A percentile compares a stretch with the other conserved stretches of the same genome.
Conservation (phyloP, 2,329 filamentous ascomycete genomes). For the Cladosporium halotolerans region DNA sequence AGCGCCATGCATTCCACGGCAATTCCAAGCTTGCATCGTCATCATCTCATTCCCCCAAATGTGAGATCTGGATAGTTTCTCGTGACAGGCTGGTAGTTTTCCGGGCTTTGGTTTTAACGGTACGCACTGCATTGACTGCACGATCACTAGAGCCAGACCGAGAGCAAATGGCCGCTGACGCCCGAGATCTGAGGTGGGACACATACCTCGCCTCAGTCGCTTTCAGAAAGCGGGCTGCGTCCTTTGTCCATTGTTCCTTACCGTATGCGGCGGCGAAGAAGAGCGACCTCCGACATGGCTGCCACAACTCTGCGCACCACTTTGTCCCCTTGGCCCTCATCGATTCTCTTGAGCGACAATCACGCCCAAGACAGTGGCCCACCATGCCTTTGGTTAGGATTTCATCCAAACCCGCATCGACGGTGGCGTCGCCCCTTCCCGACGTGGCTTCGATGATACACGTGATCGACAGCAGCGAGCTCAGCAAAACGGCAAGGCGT, state of each 20-base stretch:
- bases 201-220: background rate
- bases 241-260: conserved; percentile 1
- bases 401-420: background rate
- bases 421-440: background rate
- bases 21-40: background rate
- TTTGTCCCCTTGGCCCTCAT: background rate
- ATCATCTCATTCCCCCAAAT: too few species aligned
- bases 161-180: too few species aligned
- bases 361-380: too few species aligned
- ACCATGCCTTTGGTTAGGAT: conserved; percentile 4
- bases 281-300: background rate
- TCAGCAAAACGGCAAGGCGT: conserved; percentile 9
- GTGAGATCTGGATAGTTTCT: too few species aligned
- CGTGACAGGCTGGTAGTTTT: too few species aligned
- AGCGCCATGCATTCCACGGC: conserved; percentile 9
- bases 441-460: background rate
- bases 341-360: background rate
- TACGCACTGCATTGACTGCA: too few species aligned
- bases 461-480: background rate
- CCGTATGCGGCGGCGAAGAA: conserved; percentile 6
- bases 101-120: too few species aligned
- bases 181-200: too few species aligned
- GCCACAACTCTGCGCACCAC: background rate
- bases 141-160: too few species aligned
- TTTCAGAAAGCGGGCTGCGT: conserved; percentile 1